A percentile compares a stretch with the other conserved stretches of the same genome.
Conservation (phyloP, 257 asterid species). For the Solanum peruvianum region DNA sequence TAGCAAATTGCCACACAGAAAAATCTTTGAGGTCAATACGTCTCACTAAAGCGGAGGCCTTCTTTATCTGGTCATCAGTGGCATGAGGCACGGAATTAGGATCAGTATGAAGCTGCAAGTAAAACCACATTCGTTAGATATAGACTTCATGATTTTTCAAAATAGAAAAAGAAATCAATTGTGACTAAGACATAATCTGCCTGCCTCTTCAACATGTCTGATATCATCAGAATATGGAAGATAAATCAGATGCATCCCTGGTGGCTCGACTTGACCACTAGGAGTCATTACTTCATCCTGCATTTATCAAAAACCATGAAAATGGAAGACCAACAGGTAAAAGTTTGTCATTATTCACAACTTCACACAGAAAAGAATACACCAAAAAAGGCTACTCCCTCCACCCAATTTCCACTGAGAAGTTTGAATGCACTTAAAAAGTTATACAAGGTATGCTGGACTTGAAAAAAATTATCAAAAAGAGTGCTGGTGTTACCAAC, state of each 20-base stretch:
- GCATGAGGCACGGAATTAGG: slow-evolving; percentile 41
- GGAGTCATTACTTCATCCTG: slow-evolving; percentile 73
- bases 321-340: neutral
- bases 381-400: neutral
- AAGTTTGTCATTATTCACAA: neutral
- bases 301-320: slow-evolving; percentile 5
- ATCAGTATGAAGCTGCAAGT: slow-evolving; percentile 53
- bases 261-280: slow-evolving; percentile 95
- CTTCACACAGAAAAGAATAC: neutral
- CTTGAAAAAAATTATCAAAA: neutral
- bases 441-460: neutral
- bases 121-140: neutral
- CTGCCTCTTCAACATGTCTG: slow-evolving; percentile 87
- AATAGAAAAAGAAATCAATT: neutral
- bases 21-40: slow-evolving; percentile 77
- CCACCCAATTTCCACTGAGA: neutral
- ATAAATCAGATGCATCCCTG: slow-evolving; percentile 95
- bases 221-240: slow-evolving; percentile 95
- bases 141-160: neutral
- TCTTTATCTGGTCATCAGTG: slow-evolving; percentile 70
- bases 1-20: slow-evolving; percentile 91
- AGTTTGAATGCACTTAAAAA: neutral
- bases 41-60: slow-evolving; percentile 55
- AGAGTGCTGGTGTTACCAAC: neutral
- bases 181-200: neutral